Conservation (phyloP, 345 rosid genomes). For the Ricinus communis region DNA sequence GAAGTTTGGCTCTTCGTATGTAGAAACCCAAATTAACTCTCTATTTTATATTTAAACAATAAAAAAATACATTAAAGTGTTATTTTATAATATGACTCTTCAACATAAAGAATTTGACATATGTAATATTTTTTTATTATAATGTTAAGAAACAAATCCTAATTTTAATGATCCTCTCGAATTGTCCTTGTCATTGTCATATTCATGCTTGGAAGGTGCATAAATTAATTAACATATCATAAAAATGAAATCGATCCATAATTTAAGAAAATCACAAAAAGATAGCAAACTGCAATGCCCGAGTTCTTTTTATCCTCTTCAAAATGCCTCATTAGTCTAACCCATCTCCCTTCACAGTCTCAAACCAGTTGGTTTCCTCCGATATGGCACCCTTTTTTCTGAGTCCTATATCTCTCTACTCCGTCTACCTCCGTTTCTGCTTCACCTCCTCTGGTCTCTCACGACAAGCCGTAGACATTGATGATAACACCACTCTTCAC, state of each 20-base stretch:
- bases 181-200: too few relatives aligned
- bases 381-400: slow-evolving; percentile 51
- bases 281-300: not conserved
- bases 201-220: too few relatives aligned
- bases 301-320: not conserved
- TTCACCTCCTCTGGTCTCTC: slow-evolving; percentile 62
- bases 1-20: too few relatives aligned
- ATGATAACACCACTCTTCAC: slow-evolving; percentile 56
- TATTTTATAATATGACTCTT: too few relatives aligned
- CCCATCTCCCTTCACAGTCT: not conserved
- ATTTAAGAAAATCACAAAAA: not conserved
- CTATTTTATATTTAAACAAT: too few relatives aligned
- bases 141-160: too few relatives aligned
- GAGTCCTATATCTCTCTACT: slow-evolving; percentile 60
- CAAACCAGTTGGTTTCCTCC: not conserved
- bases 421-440: slow-evolving; percentile 69
- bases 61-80: too few relatives aligned
- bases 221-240: not conserved
- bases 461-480: slow-evolving; percentile 41
- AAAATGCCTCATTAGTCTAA: too few relatives aligned
- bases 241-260: not conserved
- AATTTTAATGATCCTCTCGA: too few relatives aligned
- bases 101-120: too few relatives aligned
- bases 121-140: too few relatives aligned
- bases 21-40: too few relatives aligned